Percentiles rank a stretch among this genome's conserved stretches.
Conservation (phyloP, 1,284 basidiomycete genomes). For the Austropuccinia psidii region DNA sequence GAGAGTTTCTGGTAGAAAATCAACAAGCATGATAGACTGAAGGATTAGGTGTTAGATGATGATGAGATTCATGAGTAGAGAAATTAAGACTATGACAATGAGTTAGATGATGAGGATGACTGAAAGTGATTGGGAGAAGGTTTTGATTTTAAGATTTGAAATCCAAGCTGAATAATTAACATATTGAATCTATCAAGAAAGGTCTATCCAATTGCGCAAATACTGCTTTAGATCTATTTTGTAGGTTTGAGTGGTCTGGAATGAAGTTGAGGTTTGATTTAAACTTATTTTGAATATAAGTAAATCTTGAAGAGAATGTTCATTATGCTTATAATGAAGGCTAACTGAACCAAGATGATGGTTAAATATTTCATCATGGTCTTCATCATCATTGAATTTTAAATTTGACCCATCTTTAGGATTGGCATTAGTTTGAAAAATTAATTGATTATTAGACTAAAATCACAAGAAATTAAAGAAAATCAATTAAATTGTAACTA, state of each 20-base stretch:
- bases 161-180: slow-evolving; percentile 45
- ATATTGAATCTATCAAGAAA: slow-evolving; percentile 42
- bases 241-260: background rate
- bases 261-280: background rate
- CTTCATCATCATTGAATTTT: background rate
- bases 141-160: slow-evolving; percentile 39
- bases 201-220: background rate
- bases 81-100: slow-evolving; percentile 5
- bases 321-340: background rate
- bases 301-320: background rate
- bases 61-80: background rate
- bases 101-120: slow-evolving; percentile 8
- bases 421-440: background rate
- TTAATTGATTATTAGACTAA: background rate
- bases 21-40: background rate
- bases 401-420: background rate
- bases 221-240: background rate
- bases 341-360: background rate
- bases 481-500: background rate
- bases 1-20: background rate
- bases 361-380: background rate
- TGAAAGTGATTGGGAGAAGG: slow-evolving; percentile 38
- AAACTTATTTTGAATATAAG: background rate
- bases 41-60: too few species aligned
- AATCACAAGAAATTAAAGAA: background rate